Evolutionary conservation across 75 land plant genomes (phyloP), one percentile per base, ranked within the genome.

Genomic region (Larix kaempferi): DNA sequence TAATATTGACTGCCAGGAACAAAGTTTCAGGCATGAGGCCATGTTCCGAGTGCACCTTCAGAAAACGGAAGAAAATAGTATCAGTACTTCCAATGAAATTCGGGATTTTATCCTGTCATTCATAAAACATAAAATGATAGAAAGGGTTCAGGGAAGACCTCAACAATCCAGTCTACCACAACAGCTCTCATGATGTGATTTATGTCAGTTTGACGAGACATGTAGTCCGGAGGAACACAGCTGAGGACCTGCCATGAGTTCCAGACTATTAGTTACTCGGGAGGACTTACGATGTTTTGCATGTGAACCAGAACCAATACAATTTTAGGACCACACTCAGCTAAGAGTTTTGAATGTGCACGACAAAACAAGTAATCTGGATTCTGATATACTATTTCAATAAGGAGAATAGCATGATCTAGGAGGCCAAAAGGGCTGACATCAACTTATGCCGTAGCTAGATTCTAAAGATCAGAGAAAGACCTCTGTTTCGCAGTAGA

Each of bases 141-240:
- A 29, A 65, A 29, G 33, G 33, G 0, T 29, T 29, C 33, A 65
- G 41, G 74, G 29, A 73, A 73, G 4, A 92, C 96, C 95, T 94
- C 95, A 56, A 94, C 90, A 2, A 94, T 85, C 98, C 98, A 94
- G 66, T 94, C 98, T 22, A 94, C 82, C n/a, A 94, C 87, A 62
- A 92, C 89, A 3, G 88, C 95, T 76, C 98, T 85, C 98, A 94
- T 94, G 57, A 81, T 90, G 35, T 94, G 83, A 61, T 94, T 94
- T 63, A 94, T 86, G 59, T 90, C 94, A 14, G 71, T 19, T 76
- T 94, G 98, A 6, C 63, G 80, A 4, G 78, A 77, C 98, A 94
- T 94, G 77, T 94, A 94, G 56, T 90, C 81, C 5, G 86, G 80
- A 21, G 86, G 75, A 55, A 84, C 89, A 72, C 89, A 87, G 63